A percentile compares a stretch with the other conserved stretches of the same genome.
Conservation (phyloP, 2,329 filamentous ascomycete genomes). For the Pseudogymnoascus sp. region DNA sequence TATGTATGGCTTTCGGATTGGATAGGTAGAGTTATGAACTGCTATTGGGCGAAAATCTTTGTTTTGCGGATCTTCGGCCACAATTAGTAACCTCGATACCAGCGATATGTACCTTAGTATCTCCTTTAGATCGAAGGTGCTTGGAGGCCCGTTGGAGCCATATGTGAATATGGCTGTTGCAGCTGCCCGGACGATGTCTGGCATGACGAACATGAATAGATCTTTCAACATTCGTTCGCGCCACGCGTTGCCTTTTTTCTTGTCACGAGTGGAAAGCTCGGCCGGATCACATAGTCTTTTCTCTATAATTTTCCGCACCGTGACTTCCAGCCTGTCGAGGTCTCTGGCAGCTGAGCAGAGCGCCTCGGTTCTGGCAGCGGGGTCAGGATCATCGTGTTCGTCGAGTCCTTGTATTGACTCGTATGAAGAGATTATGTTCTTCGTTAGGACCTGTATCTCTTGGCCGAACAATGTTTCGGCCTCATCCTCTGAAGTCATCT, state of each 20-base stretch:
- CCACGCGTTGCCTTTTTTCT: neutral
- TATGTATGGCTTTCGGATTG: neutral
- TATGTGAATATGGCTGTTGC: slow-evolving; percentile 3
- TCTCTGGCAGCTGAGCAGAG: neutral
- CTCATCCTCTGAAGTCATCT: neutral
- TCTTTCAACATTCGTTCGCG: neutral
- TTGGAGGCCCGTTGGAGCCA: neutral
- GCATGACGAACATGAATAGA: neutral
- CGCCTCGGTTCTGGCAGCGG: neutral
- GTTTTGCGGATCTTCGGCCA: neutral
- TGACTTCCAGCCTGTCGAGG: neutral
- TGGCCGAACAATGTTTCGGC: neutral
- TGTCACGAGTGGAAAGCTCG: neutral
- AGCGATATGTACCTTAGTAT: neutral
- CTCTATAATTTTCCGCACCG: neutral
- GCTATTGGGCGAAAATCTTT: neutral
- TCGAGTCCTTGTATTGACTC: neutral
- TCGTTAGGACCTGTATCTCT: neutral
- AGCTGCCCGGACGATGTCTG: neutral
- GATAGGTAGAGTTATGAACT: neutral
- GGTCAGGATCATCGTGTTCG: neutral
- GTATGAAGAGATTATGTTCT: neutral
- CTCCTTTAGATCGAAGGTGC: neutral
- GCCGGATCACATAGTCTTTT: neutral
- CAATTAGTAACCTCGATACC: neutral